These are phyloP conservation scores for Calonectria multiphialidica DNA, from an alignment of 2,329 filamentous ascomycete species.

Conservation along the genomic window DNA sequence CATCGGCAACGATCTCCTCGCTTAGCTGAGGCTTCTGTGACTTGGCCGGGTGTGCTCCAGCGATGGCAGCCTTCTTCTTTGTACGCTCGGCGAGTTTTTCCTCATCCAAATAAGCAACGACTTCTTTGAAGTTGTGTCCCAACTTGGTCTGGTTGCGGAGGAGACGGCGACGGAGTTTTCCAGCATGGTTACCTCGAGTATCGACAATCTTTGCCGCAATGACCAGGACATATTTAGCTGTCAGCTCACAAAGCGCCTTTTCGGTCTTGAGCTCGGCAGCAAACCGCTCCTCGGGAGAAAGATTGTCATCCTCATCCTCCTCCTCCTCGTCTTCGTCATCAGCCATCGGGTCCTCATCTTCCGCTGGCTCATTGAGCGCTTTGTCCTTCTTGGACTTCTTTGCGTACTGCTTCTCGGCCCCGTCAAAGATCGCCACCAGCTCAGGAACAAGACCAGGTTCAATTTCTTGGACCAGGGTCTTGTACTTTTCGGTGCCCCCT, in stretches of 20 bases:
- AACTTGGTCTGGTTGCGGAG: conserved; percentile 84
- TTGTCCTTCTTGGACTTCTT: conserved; percentile 70
- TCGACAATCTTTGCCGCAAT: conserved; percentile 83
- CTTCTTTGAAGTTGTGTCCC: conserved; percentile 87
- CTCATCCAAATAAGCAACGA: conserved; percentile 84
- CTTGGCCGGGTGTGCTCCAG: conserved; percentile 39
- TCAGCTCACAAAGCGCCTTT: conserved; percentile 86
- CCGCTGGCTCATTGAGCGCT: conserved; percentile 72
- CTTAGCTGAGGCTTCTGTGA: conserved; percentile 51
- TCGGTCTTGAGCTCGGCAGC: conserved; percentile 81
- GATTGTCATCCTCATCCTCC: conserved; percentile 66
- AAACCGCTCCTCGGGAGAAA: conserved; percentile 69
- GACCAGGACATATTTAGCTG: conserved; percentile 86
- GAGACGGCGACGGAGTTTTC: conserved; percentile 77
- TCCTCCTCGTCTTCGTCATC: conserved; percentile 68
- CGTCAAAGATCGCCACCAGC: conserved; percentile 82
- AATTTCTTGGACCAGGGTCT: conserved; percentile 75
- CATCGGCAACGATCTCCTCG: conserved; percentile 61
- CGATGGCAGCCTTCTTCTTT: conserved; percentile 52
- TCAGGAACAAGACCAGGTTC: conserved; percentile 72
- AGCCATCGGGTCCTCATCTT: conserved; percentile 80
- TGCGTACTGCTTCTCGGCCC: conserved; percentile 82
- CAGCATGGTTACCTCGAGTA: conserved; percentile 67
- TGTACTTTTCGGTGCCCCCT: conserved; percentile 46
- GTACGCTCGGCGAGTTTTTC: conserved; percentile 64